A percentile compares a stretch with the other conserved stretches of the same genome.
Evolutionary conservation across 1,139 yeast species (phyloP).

Genomic region (Zygoascus meyerae): DNA sequence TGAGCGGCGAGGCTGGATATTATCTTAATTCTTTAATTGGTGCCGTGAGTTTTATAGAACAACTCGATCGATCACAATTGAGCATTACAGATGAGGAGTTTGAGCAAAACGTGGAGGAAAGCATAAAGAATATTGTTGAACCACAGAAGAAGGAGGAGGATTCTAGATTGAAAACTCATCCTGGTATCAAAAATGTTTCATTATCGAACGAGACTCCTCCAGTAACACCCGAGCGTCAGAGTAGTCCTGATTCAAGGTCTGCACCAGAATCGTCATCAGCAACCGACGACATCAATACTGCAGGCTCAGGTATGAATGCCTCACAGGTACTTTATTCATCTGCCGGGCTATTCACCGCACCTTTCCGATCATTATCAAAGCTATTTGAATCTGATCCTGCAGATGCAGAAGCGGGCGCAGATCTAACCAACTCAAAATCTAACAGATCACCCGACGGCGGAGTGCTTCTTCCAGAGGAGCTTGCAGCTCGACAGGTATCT

Average conservation of each 20-base stretch:
- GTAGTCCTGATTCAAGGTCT: conserved; percentile 14
- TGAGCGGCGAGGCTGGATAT: conserved; percentile 83
- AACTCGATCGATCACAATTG: conserved; percentile 51
- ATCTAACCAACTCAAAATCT: background rate
- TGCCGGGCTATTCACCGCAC: conserved; percentile 35
- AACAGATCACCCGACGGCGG: conserved; percentile 9
- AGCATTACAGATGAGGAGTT: conserved; percentile 60
- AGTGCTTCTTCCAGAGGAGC: conserved; percentile 29
- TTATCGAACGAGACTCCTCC: conserved; percentile 24
- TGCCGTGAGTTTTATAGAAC: conserved; percentile 70
- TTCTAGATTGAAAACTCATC: background rate
- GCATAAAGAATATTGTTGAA: conserved; percentile 30
- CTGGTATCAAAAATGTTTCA: background rate
- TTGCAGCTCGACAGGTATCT: conserved; percentile 37
- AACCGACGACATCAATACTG: background rate
- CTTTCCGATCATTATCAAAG: conserved; percentile 31
- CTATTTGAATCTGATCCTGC: conserved; percentile 31
- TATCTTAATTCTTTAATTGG: conserved; percentile 83
- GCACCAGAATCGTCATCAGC: conserved; percentile 5
- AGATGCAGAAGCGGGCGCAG: conserved; percentile 13
- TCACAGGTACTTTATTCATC: conserved; percentile 34
- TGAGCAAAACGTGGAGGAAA: conserved; percentile 38
- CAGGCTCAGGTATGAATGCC: conserved; percentile 22
- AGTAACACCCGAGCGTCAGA: conserved; percentile 23
- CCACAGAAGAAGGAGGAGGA: conserved; percentile 12